Evolutionary conservation across 371 early-diverging fungal species (phyloP).

Genomic region (Modicella reniformis): DNA sequence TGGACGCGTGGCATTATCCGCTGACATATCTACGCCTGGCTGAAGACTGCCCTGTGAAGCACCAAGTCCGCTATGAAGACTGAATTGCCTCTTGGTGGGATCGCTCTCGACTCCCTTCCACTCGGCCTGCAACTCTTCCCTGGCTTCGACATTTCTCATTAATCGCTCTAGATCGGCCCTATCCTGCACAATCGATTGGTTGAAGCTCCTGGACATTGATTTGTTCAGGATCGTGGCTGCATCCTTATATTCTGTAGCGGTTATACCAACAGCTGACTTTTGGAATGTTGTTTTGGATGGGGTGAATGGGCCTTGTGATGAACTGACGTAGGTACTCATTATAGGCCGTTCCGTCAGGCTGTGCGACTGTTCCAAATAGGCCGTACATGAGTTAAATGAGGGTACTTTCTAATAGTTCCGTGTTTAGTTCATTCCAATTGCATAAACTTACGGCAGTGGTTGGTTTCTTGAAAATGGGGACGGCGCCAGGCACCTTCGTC

Average conservation of each 20-base stretch:
- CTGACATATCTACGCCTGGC: slow-evolving; percentile 30
- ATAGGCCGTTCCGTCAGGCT: slow-evolving; percentile 35
- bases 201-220: slow-evolving; percentile 45
- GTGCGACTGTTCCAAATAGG: slow-evolving; percentile 14
- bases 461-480: slow-evolving; percentile 44
- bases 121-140: slow-evolving; percentile 44
- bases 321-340: slow-evolving; percentile 43
- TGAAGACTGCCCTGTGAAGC: slow-evolving; percentile 30
- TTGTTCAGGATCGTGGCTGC: slow-evolving; percentile 47
- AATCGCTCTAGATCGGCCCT: slow-evolving; percentile 32
- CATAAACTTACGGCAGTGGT: slow-evolving; percentile 12
- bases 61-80: slow-evolving; percentile 35
- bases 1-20: slow-evolving; percentile 22
- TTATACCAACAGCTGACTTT: slow-evolving; percentile 14
- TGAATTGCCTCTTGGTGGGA: slow-evolving; percentile 36
- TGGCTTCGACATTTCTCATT: slow-evolving; percentile 48
- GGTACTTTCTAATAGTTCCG: not conserved
- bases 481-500: slow-evolving; percentile 37
- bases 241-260: slow-evolving; percentile 27
- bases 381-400: not conserved
- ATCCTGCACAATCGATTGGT: slow-evolving; percentile 41
- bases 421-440: not conserved
- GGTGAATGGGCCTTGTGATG: slow-evolving; percentile 23
- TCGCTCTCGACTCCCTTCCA: slow-evolving; percentile 41
- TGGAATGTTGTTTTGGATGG: slow-evolving; percentile 28